Percentiles rank a stretch among this genome's conserved stretches.
phyloP scores from a whole-genome alignment of 2,329 filamentous ascomycete species.

The Fusarium concolor region DNA sequence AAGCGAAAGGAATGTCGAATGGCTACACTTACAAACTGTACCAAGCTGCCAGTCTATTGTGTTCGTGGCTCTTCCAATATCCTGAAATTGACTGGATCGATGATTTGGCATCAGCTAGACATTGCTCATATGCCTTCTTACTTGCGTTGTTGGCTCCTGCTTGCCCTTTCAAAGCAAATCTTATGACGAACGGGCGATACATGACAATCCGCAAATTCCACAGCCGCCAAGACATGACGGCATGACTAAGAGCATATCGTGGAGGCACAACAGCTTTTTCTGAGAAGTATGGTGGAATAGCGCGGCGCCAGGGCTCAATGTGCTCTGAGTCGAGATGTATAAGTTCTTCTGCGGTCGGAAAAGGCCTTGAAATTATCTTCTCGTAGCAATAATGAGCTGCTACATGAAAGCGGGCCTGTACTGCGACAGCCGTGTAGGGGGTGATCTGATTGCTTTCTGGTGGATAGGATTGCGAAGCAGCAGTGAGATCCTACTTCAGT shows the following conservation, averaged over 20 bases:
- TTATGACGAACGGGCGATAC: slow-evolving; percentile 60
- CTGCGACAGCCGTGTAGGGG: slow-evolving; percentile 57
- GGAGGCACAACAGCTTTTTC: slow-evolving; percentile 49
- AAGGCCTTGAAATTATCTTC: slow-evolving; percentile 57
- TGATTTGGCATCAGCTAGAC: slow-evolving; percentile 55
- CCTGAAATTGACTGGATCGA: slow-evolving; percentile 54
- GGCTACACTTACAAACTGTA: slow-evolving; percentile 50
- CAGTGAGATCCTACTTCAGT: slow-evolving; percentile 47
- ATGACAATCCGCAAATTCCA: slow-evolving; percentile 61
- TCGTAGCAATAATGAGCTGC: slow-evolving; percentile 59
- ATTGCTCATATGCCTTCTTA: slow-evolving; percentile 45
- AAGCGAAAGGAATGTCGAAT: too few species aligned
- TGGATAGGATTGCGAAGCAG: slow-evolving; percentile 50
- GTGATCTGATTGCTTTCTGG: slow-evolving; percentile 54
- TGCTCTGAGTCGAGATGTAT: slow-evolving; percentile 54
- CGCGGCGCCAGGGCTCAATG: slow-evolving; percentile 54
- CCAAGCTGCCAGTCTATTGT: slow-evolving; percentile 57
- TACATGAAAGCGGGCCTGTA: slow-evolving; percentile 59
- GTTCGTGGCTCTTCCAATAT: slow-evolving; percentile 53
- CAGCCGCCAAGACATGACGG: slow-evolving; percentile 57
- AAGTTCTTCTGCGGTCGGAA: slow-evolving; percentile 56
- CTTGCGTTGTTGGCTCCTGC: slow-evolving; percentile 36
- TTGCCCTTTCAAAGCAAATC: slow-evolving; percentile 46
- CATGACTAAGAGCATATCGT: slow-evolving; percentile 55
- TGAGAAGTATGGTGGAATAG: slow-evolving; percentile 53